These are phyloP conservation scores for Lachnellula occidentalis DNA, from an alignment of 2,329 filamentous ascomycete species.

Conservation along the genomic window DNA sequence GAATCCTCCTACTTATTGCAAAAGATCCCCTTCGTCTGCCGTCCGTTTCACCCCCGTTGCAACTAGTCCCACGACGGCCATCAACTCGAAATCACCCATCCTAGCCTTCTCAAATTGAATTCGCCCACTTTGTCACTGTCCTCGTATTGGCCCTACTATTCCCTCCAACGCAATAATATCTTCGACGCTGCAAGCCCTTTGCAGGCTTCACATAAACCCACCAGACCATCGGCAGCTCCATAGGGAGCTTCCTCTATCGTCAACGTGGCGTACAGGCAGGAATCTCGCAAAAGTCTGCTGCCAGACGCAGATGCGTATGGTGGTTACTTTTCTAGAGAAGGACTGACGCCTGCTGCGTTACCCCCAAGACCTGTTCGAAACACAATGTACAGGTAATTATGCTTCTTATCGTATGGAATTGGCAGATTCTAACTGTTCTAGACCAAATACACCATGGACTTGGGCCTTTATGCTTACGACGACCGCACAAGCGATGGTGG, in stretches of 20 bases:
- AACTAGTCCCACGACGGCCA: conserved; percentile 9
- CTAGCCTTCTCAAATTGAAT: conserved; percentile 14
- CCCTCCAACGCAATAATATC: conserved; percentile 4
- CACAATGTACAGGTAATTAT: conserved; percentile 58
- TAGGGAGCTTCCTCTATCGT: conserved; percentile 32
- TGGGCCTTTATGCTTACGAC: conserved; percentile 76
- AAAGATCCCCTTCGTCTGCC: conserved; percentile 2
- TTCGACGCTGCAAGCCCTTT: background rate
- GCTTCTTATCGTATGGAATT: background rate
- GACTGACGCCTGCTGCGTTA: conserved; percentile 20
- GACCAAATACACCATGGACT: conserved; percentile 78
- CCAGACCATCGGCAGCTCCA: conserved; percentile 16
- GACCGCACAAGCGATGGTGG: conserved; percentile 70
- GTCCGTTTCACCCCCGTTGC: conserved; percentile 20
- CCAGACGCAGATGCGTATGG: conserved; percentile 34
- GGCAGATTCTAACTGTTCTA: conserved; percentile 4
- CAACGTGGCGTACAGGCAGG: conserved; percentile 42
- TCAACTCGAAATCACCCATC: conserved; percentile 8
- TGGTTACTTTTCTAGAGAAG: conserved; percentile 31
- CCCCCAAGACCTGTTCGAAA: conserved; percentile 28
- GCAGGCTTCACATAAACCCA: background rate
- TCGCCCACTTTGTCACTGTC: conserved; percentile 10
- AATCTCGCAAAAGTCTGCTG: conserved; percentile 42
- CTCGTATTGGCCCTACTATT: background rate
- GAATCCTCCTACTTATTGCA: background rate